Evolutionary conservation across 345 rosid species (phyloP), one percentile per base, ranked within the genome.

Genomic region (Barbarea vulgaris): DNA sequence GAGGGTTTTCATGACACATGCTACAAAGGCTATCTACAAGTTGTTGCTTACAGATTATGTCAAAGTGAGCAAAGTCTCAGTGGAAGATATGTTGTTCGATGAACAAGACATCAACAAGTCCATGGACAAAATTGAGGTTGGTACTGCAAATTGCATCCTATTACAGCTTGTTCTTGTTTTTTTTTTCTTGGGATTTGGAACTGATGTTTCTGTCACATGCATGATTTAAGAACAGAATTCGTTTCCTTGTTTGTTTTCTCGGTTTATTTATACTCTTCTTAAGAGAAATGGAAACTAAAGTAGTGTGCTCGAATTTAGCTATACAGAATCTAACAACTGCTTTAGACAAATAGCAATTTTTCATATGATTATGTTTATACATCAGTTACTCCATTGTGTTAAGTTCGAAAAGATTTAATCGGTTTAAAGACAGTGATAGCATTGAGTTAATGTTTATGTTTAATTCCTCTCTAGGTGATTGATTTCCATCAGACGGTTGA

Each of bases 91-190:
- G 97, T 51, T 95, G 78, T 95, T 82, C 68, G 93, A 89, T 84
- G 99, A 92, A 69, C 96, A 92, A 71, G 99, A 89, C 65, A 92
- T 95, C 48, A 82, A 69, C 58, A 87, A 86, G 24, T 95, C 97
- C 15, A 94, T 95, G 99, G 99, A 90, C 64, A 95, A 84, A 80
- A 95, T 95, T 68, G 99, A 95, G 97, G 97, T 89, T 21, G 15
- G 76, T 67, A 19, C 67, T 42, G 25, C 56, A 60, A 19, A 19
- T 11, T 4, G 1, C 10, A 11, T 48, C 54, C 52, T 25, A 24
- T 34, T 17, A 41, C 21, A 2, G 8, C 64, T 21, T 41, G 5
- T 68, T 37, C 15, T 68, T 59, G 19, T 28, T 14, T 2, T 68
- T 28, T 12, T 27, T 17, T 39, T 17, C 15, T 46, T n/a, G n/a